Evolutionary conservation across 257 asterid species (phyloP), one percentile per base, ranked within the genome.

Genomic region (Datura wrightii): DNA sequence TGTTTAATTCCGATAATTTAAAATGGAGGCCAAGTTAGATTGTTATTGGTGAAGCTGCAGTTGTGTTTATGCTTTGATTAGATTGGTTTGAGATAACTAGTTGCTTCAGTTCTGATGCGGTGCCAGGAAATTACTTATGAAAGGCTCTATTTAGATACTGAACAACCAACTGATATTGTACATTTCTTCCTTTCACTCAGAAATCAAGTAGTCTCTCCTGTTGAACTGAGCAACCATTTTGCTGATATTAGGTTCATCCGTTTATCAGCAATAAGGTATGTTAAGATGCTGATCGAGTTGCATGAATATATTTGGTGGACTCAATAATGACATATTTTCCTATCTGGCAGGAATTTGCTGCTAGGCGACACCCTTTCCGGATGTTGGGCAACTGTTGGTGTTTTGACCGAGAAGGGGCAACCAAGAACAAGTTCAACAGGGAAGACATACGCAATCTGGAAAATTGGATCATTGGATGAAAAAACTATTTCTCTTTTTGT

Each of bases 351-450:
- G 93, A 92, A 89, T 87, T 87, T 88, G 84, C 87, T 97, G 48
- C 82, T 16, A 24, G 98, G 98, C 67, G 98, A 94, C 83, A 89
- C 96, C 79, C 96, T 95, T 52, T 88, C 97, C 39, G 99, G 99
- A 62, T 94, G 97, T 89, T 97, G 99, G 98, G 98, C 92, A 52
- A 97, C 99, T 41, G 90, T 93, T 83, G 99, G 98, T 63, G 88
- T 95, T 86, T 85, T 95, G 88, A 88, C 83, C 10, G 98, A 92
- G 89, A 94, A 85, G 87, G 98, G 97, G 41, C 79, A 46, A 11
- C 91, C 87, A n/a, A 92, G 93, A 88, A 93, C 88, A 80, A 95
- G 99, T 89, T 93, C 99, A 60, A 94, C 95, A 34, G 99, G 99
- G 82, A 92, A 97, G 89, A 34, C 90, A 16, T 95, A 89, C 55